phyloP scores from a whole-genome alignment of 306 rosid genomes.

The Benincasa hispida region DNA sequence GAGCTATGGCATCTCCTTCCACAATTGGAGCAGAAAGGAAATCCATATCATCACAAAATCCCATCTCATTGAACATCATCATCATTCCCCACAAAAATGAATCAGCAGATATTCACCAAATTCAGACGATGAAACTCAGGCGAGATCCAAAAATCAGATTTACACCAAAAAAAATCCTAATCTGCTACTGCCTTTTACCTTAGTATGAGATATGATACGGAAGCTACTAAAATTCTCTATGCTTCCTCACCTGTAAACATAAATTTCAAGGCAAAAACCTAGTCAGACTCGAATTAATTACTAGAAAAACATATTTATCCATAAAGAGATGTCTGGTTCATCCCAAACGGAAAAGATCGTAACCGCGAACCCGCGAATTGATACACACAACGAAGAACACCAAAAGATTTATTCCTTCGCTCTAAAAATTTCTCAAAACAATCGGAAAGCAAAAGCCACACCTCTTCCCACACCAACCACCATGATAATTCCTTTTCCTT shows the following conservation, averaged over 20 bases:
- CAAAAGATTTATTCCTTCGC: neutral
- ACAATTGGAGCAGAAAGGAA: conserved; percentile 33
- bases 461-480: neutral
- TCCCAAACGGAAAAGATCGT: neutral
- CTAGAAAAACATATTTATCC: neutral
- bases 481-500: neutral
- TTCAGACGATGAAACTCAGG: neutral
- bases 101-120: neutral
- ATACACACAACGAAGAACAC: neutral
- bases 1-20: conserved; percentile 30
- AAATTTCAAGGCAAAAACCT: neutral
- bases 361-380: neutral
- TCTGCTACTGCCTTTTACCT: neutral
- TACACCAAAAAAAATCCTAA: neutral
- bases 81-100: conserved; percentile 9
- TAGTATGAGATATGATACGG: neutral
- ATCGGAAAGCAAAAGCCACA: neutral
- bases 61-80: conserved; percentile 56
- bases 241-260: neutral
- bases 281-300: neutral
- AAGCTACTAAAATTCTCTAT: neutral
- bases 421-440: neutral
- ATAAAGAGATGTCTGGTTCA: neutral
- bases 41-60: conserved; percentile 50
- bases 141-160: neutral